Evolutionary conservation across 208 protist species (phyloP).

Genomic region (Trypanosoma conorhini): DNA sequence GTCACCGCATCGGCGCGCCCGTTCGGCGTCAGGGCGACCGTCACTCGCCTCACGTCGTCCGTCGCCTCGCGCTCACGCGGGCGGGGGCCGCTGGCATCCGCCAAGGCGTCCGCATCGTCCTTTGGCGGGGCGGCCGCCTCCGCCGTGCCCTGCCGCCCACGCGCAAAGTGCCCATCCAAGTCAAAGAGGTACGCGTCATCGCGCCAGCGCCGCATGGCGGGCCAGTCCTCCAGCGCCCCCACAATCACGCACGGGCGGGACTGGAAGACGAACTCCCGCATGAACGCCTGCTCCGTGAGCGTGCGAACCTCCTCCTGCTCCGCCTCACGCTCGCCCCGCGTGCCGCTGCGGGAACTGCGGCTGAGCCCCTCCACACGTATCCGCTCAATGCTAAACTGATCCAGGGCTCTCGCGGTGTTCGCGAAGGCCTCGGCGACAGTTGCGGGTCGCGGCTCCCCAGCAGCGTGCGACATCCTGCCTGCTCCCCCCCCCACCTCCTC

Average conservation of each 20-base stretch:
- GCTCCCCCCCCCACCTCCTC: not conserved
- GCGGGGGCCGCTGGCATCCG: conserved; percentile 31
- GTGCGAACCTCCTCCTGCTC: conserved; percentile 32
- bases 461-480: not conserved
- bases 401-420: conserved; percentile 54
- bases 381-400: conserved; percentile 70
- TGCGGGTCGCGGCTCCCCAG: conserved; percentile 6
- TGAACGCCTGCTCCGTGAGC: conserved; percentile 77
- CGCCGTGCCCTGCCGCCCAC: conserved; percentile 27
- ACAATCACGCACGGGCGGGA: conserved; percentile 82
- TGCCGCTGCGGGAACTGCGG: not conserved
- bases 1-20: conserved; percentile 89
- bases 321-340: not conserved
- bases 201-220: conserved; percentile 68
- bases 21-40: conserved; percentile 90
- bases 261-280: conserved; percentile 85
- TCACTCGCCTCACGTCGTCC: conserved; percentile 50
- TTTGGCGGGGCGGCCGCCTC: not conserved
- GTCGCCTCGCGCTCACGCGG: conserved; percentile 17
- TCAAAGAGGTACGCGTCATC: conserved; percentile 81
- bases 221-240: conserved; percentile 69
- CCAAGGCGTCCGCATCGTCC: conserved; percentile 1
- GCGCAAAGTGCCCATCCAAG: conserved; percentile 53
- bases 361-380: conserved; percentile 74
- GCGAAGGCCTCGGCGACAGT: conserved; percentile 69